These are phyloP conservation scores for Mucor saturninus DNA, from an alignment of 371 early-diverging fungal species.

Conservation along the genomic window DNA sequence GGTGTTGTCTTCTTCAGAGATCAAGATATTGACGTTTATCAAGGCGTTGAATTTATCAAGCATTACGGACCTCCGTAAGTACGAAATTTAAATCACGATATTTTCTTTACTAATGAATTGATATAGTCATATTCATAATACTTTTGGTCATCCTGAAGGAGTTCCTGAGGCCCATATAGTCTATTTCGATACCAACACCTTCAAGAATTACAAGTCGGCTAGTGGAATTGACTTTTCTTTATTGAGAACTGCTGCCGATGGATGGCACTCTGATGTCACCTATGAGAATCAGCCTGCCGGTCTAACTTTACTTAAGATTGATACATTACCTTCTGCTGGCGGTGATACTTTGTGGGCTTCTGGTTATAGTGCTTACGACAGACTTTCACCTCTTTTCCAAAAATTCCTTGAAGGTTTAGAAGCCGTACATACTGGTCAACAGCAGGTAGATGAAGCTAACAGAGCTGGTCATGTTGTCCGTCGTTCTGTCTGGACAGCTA, in stretches of 20 bases:
- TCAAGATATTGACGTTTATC: slow-evolving; percentile 62
- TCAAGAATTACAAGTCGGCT: slow-evolving; percentile 2
- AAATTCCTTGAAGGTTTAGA: slow-evolving; percentile 64
- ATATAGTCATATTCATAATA: slow-evolving; percentile 36
- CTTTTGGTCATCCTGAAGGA: slow-evolving; percentile 39
- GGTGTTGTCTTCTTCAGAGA: slow-evolving; percentile 72
- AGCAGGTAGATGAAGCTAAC: slow-evolving; percentile 45
- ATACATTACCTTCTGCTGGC: slow-evolving; percentile 56
- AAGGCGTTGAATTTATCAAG: slow-evolving; percentile 57
- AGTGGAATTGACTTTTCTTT: neutral
- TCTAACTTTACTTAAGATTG: slow-evolving; percentile 61
- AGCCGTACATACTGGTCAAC: slow-evolving; percentile 63
- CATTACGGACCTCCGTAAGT: slow-evolving; percentile 57
- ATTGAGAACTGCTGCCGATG: slow-evolving; percentile 24
- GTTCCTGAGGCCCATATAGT: slow-evolving; percentile 39
- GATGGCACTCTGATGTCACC: slow-evolving; percentile 63
- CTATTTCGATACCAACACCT: slow-evolving; percentile 32
- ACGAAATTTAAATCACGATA: neutral
- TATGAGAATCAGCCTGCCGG: slow-evolving; percentile 65
- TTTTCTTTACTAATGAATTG: no score
- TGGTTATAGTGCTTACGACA: slow-evolving; percentile 65
- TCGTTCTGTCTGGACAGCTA: slow-evolving; percentile 44
- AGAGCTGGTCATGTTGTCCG: slow-evolving; percentile 46
- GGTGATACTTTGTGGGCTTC: slow-evolving; percentile 67
- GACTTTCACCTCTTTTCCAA: slow-evolving; percentile 62